Evolutionary conservation across 768 basidiomycete species (phyloP), one percentile per base, ranked within the genome.

Genomic region (Favolaschia claudopus): DNA sequence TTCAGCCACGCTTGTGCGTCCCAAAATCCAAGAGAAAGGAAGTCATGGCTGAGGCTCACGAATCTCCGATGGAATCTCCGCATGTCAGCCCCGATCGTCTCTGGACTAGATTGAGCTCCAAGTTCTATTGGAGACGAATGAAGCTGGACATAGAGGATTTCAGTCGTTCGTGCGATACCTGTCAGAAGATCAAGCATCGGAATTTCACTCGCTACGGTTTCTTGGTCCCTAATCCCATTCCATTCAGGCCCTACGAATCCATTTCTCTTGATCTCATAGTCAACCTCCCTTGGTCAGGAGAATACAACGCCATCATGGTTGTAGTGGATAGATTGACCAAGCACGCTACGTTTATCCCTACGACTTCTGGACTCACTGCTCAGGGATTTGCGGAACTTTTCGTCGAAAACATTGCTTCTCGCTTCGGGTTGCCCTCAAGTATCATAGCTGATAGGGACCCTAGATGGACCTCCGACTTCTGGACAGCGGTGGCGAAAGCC

Each of bases 201-300:
- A n/a, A n/a, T n/a, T n/a, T n/a, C 14, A 13, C 14, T 10, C 3
- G 19, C 4, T 45, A 29, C 7, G 59, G 59, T 4, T 28, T 55
- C 4, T 46, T 76, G 44, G 39, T 67, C 40, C 66, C 67, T 36
- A 47, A 76, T 58, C 43, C 52, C 44, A 45, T 69, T 19, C 71
- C 69, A 1, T 0, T 15, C 3, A 37, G 45, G 4, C 70, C 69
- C 9, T 72, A 67, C 64, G 31, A 50, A 43, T 44, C 60, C 5
- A 67, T 72, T 9, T 55, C 57, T 1, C 65, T 72, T 52, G 72
- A 72, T 37, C 65, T 69, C 28, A 65, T 76, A 9, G 67, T 59
- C 8, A 58, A 71, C 7, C 59, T 71, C 6, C 70, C 70, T 1
- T 4, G 19, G 0, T 71, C 66, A 0, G 50, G 71, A 20, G 40